These are phyloP conservation scores for Colletotrichum sp. DNA, from an alignment of 2,329 filamentous ascomycete species.

Conservation along the genomic window DNA sequence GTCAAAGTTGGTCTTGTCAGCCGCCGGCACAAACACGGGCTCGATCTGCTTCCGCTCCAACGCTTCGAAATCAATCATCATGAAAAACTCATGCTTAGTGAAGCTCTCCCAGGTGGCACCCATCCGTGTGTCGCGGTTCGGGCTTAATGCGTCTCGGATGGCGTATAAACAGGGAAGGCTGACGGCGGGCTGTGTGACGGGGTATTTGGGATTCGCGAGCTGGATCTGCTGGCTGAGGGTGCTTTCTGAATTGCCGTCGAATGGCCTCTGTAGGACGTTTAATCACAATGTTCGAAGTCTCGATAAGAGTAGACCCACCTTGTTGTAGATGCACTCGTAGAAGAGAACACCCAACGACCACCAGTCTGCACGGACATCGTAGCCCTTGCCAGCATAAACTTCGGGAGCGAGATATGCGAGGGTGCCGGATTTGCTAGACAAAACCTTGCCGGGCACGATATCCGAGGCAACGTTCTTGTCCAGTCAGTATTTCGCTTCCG, in stretches of 20 bases:
- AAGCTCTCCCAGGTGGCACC: constrained; percentile 89
- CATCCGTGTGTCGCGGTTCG: constrained; percentile 80
- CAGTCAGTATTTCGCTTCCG: constrained; percentile 25
- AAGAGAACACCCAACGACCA: constrained; percentile 99
- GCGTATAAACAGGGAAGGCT: constrained; percentile 88
- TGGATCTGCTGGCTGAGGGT: constrained; percentile 81
- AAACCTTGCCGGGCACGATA: constrained; percentile 77
- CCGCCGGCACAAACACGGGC: constrained; percentile 90
- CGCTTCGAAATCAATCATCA: constrained; percentile 80
- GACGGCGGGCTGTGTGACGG: constrained; percentile 90
- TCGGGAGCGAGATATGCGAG: constrained; percentile 95
- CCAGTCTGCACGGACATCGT: constrained; percentile 92
- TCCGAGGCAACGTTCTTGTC: constrained; percentile 93
- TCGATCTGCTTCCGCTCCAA: constrained; percentile 87
- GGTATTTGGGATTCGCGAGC: constrained; percentile 83
- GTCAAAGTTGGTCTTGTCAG: constrained; percentile 99
- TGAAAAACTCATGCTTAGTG: constrained; percentile 88
- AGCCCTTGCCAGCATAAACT: constrained; percentile 90
- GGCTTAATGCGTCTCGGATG: constrained; percentile 82
- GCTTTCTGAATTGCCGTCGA: constrained; percentile 87
- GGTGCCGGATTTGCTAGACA: constrained; percentile 97
- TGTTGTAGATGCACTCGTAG: constrained; percentile 99
- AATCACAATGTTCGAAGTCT: constrained; percentile 32
- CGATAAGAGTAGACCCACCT: constrained; percentile 60
- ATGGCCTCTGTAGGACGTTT: constrained; percentile 72